A percentile compares a stretch with the other conserved stretches of the same genome.
phyloP scores from a whole-genome alignment of 257 asterid species.

The Gentiana straminea region DNA sequence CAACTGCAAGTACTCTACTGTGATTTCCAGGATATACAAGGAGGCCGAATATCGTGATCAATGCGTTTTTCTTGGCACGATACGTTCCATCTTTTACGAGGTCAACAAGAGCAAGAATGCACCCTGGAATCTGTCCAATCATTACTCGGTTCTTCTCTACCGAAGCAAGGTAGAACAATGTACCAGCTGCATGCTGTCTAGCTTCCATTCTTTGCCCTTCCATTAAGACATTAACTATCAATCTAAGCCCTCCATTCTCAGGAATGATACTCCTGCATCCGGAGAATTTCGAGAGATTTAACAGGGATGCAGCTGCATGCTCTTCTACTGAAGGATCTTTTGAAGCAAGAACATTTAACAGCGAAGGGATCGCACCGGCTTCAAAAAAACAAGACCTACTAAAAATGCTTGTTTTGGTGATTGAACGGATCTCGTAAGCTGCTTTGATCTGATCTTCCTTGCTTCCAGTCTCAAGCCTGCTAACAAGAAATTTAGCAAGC shows the following conservation, averaged over 20 bases:
- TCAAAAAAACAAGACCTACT: conserved; percentile 71
- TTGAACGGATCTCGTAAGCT: conserved; percentile 56
- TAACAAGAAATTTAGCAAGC: conserved; percentile 43
- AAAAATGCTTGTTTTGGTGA: conserved; percentile 69
- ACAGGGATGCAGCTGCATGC: conserved; percentile 44
- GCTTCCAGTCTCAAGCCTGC: conserved; percentile 31
- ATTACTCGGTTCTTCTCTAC: conserved; percentile 39
- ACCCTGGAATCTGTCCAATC: conserved; percentile 42
- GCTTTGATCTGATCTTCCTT: conserved; percentile 33
- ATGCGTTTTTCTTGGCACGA: conserved; percentile 45
- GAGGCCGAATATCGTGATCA: conserved; percentile 49
- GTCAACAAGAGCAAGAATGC: conserved; percentile 37
- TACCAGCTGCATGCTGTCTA: conserved; percentile 70
- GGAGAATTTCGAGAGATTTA: conserved; percentile 50
- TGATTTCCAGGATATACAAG: conserved; percentile 54
- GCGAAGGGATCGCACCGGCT: conserved; percentile 40
- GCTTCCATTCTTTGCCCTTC: conserved; percentile 41
- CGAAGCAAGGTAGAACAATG: conserved; percentile 64
- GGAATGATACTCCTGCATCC: conserved; percentile 30
- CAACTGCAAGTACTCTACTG: conserved; percentile 36
- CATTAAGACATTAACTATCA: conserved; percentile 33
- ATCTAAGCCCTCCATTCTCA: conserved; percentile 39
- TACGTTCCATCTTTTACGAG: conserved; percentile 34
- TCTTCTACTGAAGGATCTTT: conserved; percentile 33
- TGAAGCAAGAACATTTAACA: conserved; percentile 33